These are phyloP conservation scores for Colletotrichum liaoningense DNA, from an alignment of 2,329 filamentous ascomycete species.

Conservation along the genomic window DNA sequence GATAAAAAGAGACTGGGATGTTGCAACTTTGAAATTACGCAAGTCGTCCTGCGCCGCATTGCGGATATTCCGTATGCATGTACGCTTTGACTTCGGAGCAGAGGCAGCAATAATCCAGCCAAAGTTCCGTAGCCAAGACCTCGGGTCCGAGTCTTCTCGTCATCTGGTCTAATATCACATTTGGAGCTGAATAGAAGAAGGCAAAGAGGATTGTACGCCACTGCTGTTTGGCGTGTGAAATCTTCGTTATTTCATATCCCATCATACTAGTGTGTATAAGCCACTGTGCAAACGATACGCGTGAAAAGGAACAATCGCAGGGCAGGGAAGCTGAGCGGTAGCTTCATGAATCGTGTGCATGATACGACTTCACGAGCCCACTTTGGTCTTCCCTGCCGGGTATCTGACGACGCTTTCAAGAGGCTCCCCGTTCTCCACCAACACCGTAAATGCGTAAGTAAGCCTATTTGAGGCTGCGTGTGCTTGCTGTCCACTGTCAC, in stretches of 20 bases:
- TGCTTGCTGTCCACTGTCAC: not conserved
- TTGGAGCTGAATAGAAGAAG: not conserved
- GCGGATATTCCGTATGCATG: not conserved
- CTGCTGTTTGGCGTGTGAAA: not conserved
- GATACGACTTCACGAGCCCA: not conserved
- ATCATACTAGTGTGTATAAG: not conserved
- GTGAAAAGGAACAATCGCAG: conserved; percentile 2
- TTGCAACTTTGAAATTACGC: not conserved
- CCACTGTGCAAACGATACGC: not conserved
- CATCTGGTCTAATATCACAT: not conserved
- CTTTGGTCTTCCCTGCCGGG: conserved; percentile 12
- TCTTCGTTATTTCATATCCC: conserved; percentile 21
- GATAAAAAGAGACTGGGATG: not conserved
- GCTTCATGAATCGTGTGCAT: not conserved
- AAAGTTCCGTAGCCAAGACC: not conserved
- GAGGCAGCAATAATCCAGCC: not conserved
- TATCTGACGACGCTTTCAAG: conserved; percentile 13
- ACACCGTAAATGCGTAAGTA: conserved; percentile 12
- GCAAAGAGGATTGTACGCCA: not conserved
- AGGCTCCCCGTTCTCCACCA: not conserved
- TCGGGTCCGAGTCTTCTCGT: not conserved
- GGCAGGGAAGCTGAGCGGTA: not conserved
- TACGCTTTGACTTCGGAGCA: not conserved
- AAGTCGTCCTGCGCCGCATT: not conserved
- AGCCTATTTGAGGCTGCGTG: not conserved